A percentile compares a stretch with the other conserved stretches of the same genome.
Evolutionary conservation across 306 rosid genomes (phyloP).

Genomic region (Trichosanthes cucumerina): DNA sequence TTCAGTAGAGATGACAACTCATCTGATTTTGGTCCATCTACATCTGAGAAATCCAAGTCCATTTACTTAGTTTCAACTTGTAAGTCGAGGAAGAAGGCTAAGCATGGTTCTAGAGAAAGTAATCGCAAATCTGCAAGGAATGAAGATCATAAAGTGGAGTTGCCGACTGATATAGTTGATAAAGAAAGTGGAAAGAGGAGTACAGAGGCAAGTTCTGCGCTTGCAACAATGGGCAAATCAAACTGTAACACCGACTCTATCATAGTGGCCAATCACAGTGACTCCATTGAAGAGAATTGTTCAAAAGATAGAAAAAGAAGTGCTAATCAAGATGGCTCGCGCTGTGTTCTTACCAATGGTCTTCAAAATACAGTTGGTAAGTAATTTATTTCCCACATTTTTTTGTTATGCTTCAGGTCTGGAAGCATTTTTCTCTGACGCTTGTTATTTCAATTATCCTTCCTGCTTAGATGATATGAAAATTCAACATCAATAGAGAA

Average conservation of each 20-base stretch:
- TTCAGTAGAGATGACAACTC: constrained; percentile 15
- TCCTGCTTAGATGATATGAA: not conserved
- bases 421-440: not conserved
- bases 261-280: constrained; percentile 18
- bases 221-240: constrained; percentile 27
- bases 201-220: constrained; percentile 26
- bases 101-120: constrained; percentile 20
- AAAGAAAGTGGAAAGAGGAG: constrained; percentile 30
- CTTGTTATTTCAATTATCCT: not conserved
- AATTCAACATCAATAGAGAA: not conserved
- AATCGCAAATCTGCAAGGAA: constrained; percentile 5
- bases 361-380: constrained; percentile 60
- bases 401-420: not conserved
- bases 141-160: constrained; percentile 13
- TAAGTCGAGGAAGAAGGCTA: constrained; percentile 24
- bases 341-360: constrained; percentile 7
- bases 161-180: constrained; percentile 17
- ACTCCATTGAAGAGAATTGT: constrained; percentile 13
- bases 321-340: not conserved
- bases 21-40: constrained; percentile 52
- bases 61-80: constrained; percentile 6
- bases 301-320: constrained; percentile 23
- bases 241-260: constrained; percentile 18
- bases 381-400: constrained; percentile 16
- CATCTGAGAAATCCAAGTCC: constrained; percentile 24